phyloP scores from a whole-genome alignment of 305 asterid species.

The Solanum hybrid region DNA sequence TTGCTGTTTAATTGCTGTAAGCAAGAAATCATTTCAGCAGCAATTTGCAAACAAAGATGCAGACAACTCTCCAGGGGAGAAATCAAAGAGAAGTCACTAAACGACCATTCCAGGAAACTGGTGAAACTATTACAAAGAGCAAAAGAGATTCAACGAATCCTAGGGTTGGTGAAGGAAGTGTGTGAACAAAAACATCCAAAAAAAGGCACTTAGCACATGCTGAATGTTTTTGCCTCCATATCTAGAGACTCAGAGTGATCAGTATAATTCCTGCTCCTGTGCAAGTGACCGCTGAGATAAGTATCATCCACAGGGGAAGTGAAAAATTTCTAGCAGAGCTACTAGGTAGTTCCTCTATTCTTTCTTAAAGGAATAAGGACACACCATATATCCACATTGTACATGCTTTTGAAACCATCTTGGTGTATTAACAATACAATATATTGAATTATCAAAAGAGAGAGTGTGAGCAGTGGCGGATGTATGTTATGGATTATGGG shows the following conservation, averaged over 20 bases:
- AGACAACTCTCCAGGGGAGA: background rate
- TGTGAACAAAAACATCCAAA: background rate
- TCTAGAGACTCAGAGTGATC: background rate
- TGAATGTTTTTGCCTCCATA: background rate
- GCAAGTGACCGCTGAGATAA: background rate
- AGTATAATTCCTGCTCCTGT: background rate
- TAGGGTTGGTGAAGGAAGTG: background rate
- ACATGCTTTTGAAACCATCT: background rate
- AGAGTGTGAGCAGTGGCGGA: background rate
- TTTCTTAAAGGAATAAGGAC: background rate
- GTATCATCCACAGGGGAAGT: background rate
- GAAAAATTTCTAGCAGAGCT: background rate
- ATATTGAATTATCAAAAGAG: background rate
- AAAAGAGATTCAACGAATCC: background rate
- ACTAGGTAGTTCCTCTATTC: background rate
- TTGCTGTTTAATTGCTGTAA: background rate
- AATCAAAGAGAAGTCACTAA: background rate
- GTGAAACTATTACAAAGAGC: background rate
- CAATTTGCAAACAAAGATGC: background rate
- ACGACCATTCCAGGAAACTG: background rate
- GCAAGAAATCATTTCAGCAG: background rate
- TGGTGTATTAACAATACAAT: background rate
- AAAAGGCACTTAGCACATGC: background rate
- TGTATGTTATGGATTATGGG: too few relatives aligned
- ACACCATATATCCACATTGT: background rate